Conservation (phyloP, 2,329 filamentous ascomycete genomes). For the Stemphylium lycopersici region DNA sequence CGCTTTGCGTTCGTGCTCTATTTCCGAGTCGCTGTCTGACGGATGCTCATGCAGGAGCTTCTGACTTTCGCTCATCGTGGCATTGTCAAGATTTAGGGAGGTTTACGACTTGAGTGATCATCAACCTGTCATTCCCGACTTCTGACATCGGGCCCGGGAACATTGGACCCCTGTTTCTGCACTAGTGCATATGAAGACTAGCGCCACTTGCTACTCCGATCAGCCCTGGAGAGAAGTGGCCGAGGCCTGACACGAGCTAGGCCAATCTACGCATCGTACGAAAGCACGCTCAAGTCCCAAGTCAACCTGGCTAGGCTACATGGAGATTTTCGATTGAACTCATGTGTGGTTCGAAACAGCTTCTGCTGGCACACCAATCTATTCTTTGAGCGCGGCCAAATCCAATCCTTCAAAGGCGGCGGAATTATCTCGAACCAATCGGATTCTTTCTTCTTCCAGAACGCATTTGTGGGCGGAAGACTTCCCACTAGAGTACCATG, state of each 20-base stretch:
- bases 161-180: slow-evolving; percentile 17
- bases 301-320: too few species aligned
- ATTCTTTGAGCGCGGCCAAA: background rate
- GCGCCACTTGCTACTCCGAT: background rate
- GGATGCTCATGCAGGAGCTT: slow-evolving; percentile 47
- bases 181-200: slow-evolving; percentile 3
- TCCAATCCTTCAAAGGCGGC: background rate
- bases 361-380: too few species aligned
- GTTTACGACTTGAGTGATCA: background rate
- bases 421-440: background rate
- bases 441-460: background rate
- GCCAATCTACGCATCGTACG: too few species aligned
- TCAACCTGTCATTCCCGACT: slow-evolving; percentile 10
- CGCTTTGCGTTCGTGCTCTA: slow-evolving; percentile 22
- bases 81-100: slow-evolving; percentile 34
- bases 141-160: slow-evolving; percentile 11
- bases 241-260: too few species aligned
- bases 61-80: slow-evolving; percentile 48
- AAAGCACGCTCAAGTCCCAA: too few species aligned
- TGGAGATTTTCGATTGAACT: too few species aligned
- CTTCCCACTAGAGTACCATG: background rate
- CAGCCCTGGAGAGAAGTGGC: too few species aligned
- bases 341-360: too few species aligned
- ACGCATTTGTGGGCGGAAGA: too few species aligned
- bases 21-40: slow-evolving; percentile 39